Conservation (phyloP, 139 green algal genomes). For the Dunaliella sp. region DNA sequence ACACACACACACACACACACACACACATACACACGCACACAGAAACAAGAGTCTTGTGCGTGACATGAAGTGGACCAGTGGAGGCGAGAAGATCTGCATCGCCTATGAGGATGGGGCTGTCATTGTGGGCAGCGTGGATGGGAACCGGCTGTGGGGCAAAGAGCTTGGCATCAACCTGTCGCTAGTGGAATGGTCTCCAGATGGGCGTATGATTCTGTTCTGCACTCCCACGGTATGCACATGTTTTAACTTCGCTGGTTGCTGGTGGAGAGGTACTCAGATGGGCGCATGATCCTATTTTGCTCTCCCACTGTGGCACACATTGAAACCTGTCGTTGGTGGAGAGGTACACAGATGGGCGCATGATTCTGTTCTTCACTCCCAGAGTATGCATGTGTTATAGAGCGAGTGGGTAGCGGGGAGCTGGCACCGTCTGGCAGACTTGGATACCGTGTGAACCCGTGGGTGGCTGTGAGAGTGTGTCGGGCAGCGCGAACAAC, state of each 20-base stretch:
- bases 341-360: slow-evolving; percentile 70
- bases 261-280: slow-evolving; percentile 73
- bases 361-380: slow-evolving; percentile 65
- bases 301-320: slow-evolving; percentile 29
- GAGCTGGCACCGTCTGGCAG: no score
- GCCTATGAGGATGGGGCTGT: slow-evolving; percentile 81
- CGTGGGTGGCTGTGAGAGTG: background rate
- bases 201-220: slow-evolving; percentile 66
- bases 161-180: slow-evolving; percentile 58
- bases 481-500: slow-evolving; percentile 3
- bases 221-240: slow-evolving; percentile 36
- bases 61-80: slow-evolving; percentile 79
- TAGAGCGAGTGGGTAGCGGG: background rate
- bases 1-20: no score
- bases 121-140: slow-evolving; percentile 78
- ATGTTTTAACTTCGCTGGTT: background rate
- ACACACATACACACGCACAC: background rate
- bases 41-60: slow-evolving; percentile 77
- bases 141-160: slow-evolving; percentile 81
- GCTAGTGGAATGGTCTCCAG: slow-evolving; percentile 73
- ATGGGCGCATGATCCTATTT: slow-evolving; percentile 66
- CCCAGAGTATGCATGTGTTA: slow-evolving; percentile 3
- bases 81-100: slow-evolving; percentile 84
- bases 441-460: no score
- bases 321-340: slow-evolving; percentile 54